phyloP scores from a whole-genome alignment of 139 green algal species.

The Volvox africanus region DNA sequence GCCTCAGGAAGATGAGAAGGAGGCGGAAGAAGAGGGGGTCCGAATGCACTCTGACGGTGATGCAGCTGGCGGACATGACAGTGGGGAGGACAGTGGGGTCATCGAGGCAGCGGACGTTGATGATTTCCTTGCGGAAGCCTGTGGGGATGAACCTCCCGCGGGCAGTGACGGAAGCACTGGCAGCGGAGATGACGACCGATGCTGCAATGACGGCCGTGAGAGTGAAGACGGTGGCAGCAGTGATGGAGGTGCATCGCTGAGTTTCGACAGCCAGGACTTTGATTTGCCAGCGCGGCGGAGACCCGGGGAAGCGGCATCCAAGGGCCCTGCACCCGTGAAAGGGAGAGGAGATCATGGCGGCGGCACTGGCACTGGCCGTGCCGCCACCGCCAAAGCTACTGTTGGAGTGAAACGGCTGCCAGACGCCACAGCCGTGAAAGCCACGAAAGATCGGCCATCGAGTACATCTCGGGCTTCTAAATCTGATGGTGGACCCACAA shows the following conservation, averaged over 20 bases:
- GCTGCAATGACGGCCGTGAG: background rate
- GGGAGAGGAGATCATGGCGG: background rate
- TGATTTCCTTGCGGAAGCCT: conserved; percentile 10
- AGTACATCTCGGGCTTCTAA: background rate
- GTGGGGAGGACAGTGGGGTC: conserved; percentile 42
- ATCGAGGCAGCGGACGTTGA: conserved; percentile 30
- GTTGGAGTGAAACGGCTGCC: background rate
- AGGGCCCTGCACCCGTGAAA: background rate
- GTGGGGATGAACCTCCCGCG: background rate
- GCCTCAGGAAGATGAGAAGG: background rate
- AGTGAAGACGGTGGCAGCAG: background rate
- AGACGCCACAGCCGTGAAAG: background rate
- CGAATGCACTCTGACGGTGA: background rate
- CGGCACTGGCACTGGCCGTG: background rate
- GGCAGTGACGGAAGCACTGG: background rate
- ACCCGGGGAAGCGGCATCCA: background rate
- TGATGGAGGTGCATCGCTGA: background rate
- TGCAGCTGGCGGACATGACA: background rate
- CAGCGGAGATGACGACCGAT: background rate
- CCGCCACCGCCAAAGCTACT: background rate
- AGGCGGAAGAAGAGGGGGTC: background rate
- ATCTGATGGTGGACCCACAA: background rate
- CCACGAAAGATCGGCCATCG: background rate
- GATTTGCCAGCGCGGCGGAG: background rate
- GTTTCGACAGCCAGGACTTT: conserved; percentile 38